A percentile compares a stretch with the other conserved stretches of the same genome.
Evolutionary conservation across 345 rosid genomes (phyloP).

Genomic region (Trapa incisa): DNA sequence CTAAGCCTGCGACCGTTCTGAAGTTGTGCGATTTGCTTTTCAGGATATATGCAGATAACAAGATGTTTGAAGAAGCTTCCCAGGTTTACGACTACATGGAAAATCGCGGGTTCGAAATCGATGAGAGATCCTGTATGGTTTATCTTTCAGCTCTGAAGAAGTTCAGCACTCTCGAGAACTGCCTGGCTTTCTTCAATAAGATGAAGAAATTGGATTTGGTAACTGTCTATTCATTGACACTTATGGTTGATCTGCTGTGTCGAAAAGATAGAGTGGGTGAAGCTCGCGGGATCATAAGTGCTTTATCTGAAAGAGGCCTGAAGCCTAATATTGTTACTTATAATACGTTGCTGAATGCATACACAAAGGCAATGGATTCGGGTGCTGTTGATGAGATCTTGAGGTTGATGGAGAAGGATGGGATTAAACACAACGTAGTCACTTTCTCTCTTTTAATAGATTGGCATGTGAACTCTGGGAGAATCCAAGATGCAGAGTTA

Average conservation of each 20-base stretch:
- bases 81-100: constrained; percentile 49
- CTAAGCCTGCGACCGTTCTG: constrained; percentile 23
- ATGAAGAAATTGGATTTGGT: constrained; percentile 38
- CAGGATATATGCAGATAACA: constrained; percentile 55
- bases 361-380: constrained; percentile 34
- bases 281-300: constrained; percentile 37
- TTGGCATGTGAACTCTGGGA: constrained; percentile 25
- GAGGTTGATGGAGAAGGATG: constrained; percentile 48
- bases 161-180: constrained; percentile 25
- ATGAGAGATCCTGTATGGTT: constrained; percentile 66
- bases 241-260: constrained; percentile 58
- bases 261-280: constrained; percentile 41
- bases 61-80: constrained; percentile 42
- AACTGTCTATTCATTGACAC: constrained; percentile 52
- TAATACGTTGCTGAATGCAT: constrained; percentile 55
- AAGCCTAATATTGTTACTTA: constrained; percentile 55
- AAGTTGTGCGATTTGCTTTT: constrained; percentile 51
- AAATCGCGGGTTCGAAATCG: constrained; percentile 31
- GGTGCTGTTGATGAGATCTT: constrained; percentile 34
- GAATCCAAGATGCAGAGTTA: constrained; percentile 40
- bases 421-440: constrained; percentile 38
- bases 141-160: constrained; percentile 55
- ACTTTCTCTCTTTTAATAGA: constrained; percentile 53
- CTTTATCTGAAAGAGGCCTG: constrained; percentile 36
- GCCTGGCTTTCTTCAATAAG: constrained; percentile 38